Evolutionary conservation across 2,329 filamentous ascomycete genomes (phyloP), one percentile per base, ranked within the genome.

Genomic region (Cladosporium sp.): DNA sequence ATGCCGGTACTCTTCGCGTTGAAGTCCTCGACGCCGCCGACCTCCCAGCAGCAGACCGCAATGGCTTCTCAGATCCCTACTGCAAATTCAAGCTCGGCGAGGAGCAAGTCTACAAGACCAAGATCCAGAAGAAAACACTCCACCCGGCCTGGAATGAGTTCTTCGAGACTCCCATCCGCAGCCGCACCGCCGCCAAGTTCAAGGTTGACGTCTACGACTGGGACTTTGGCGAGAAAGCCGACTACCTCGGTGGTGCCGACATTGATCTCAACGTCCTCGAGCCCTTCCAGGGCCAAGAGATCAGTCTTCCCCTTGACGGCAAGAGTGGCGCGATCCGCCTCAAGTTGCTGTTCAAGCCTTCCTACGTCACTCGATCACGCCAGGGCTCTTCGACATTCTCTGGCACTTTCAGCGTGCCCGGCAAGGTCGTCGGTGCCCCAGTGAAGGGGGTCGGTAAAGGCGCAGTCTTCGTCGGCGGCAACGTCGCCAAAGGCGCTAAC

Each of bases 31-130:
- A 96, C 68, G 93, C 85, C 15, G 74, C 81, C 7, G 85, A 96
- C 53, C 80, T 99, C n/a, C 93, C 93, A 7, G 85, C 93, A 1
- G 92, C 92, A 22, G 93, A 99, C 64, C 85, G 90, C 29, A 99
- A 99, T 65, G 93, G 93, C 60, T 97, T 87, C 79, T 96, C 90
- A 62, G 93, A 99, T 64, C 93, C 93, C 4, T 99, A 92, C 75
- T 95, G 88, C 80, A 92, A 92, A 65, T 99, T 99, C 68, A 83
- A 88, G 57, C 79, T 97, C 58, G 92, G 95, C 63, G 91, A 86
- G 41, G 84, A 89, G 62, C 88, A 95, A 51, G 80, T 97, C 1
- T 90, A 89, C 82, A 99, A 97, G 79, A 95, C 91, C 39, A 95
- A 96, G 73, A 84, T 85, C 2, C 85, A 92, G 68, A 99, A 97